Conservation (phyloP, 2,329 filamentous ascomycete genomes). For the Alternaria atra region DNA sequence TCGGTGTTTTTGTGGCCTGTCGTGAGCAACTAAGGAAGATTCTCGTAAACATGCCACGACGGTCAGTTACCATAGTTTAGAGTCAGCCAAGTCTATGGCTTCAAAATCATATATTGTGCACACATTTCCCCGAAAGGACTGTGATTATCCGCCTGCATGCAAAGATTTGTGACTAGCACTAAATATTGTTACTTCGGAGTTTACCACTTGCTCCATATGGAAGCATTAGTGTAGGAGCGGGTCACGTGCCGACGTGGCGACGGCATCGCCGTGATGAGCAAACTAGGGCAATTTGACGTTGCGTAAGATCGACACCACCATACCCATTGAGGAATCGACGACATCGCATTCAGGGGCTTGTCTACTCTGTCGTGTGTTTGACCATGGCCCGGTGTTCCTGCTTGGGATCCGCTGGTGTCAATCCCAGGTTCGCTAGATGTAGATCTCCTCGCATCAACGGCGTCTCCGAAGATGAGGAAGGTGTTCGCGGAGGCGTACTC, state of each 20-base stretch:
- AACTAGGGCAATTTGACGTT: neutral
- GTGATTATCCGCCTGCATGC: neutral
- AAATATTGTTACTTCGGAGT: neutral
- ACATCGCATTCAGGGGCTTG: neutral
- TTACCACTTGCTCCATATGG: neutral
- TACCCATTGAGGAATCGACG: neutral
- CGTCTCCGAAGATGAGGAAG: slow-evolving; percentile 3
- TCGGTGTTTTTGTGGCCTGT: neutral
- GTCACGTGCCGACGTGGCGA: slow-evolving; percentile 13
- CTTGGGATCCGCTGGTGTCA: neutral
- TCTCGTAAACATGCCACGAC: slow-evolving; percentile 10
- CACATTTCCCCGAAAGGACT: neutral
- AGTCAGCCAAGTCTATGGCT: no score
- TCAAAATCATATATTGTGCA: neutral
- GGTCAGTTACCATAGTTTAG: neutral
- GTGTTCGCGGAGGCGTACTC: neutral
- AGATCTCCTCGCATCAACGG: slow-evolving; percentile 4
- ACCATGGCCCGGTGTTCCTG: neutral
- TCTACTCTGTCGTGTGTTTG: neutral
- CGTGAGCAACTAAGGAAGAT: neutral
- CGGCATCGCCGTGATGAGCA: slow-evolving; percentile 11
- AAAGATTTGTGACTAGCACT: neutral
- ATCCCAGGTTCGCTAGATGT: slow-evolving; percentile 1
- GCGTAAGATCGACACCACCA: neutral
- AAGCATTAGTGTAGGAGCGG: neutral